These are phyloP conservation scores for Murraya koenigii DNA, from an alignment of 345 rosid species.

Conservation along the genomic window DNA sequence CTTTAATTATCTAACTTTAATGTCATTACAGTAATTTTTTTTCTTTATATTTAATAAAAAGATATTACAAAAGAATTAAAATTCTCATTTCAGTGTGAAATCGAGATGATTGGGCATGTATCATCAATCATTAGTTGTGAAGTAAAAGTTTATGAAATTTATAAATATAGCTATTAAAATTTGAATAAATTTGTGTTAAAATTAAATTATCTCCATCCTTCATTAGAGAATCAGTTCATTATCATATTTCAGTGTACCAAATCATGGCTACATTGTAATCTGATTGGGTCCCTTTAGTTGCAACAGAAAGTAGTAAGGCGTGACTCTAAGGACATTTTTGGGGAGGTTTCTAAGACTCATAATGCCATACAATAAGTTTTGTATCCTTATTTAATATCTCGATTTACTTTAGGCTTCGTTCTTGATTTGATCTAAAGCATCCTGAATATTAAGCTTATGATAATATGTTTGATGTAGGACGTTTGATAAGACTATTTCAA, in stretches of 20 bases:
- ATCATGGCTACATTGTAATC: slow-evolving; percentile 22
- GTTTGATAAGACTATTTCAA: slow-evolving; percentile 89
- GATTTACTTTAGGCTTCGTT: not conserved
- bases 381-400: not conserved
- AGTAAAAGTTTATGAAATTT: no score
- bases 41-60: no score
- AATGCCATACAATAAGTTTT: slow-evolving; percentile 74
- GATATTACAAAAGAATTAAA: no score
- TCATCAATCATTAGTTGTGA: no score
- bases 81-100: no score
- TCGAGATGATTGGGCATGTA: no score
- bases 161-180: no score
- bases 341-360: slow-evolving; percentile 73
- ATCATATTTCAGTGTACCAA: slow-evolving; percentile 4
- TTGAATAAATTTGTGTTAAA: no score
- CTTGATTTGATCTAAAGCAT: slow-evolving; percentile 5
- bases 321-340: slow-evolving; percentile 58
- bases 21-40: no score
- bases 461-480: slow-evolving; percentile 42
- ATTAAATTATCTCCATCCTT: slow-evolving; percentile 13
- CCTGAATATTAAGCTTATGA: slow-evolving; percentile 14
- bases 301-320: slow-evolving; percentile 69
- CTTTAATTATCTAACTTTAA: no score
- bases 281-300: slow-evolving; percentile 42
- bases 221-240: not conserved